These are phyloP conservation scores for Pistacia vera DNA, from an alignment of 345 rosid genomes.

Conservation along the genomic window DNA sequence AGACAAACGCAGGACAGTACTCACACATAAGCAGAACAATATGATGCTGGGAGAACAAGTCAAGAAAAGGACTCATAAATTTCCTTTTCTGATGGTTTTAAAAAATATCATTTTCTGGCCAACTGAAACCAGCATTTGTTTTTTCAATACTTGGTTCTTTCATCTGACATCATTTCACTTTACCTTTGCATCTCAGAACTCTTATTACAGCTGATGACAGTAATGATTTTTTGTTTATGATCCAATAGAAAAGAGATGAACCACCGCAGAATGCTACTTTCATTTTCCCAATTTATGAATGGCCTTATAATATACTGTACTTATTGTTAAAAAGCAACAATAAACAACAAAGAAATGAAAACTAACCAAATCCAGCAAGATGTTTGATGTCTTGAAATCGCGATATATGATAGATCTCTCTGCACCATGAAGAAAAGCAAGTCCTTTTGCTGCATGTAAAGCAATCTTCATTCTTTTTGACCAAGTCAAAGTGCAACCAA, in stretches of 20 bases:
- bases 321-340: not conserved
- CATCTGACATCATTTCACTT: not conserved
- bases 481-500: conserved; percentile 91
- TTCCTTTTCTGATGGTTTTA: not conserved
- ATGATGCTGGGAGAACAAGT: not conserved
- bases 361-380: conserved; percentile 84
- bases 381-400: conserved; percentile 95
- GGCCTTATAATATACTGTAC: not conserved
- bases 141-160: not conserved
- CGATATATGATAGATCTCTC: conserved; percentile 92
- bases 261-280: not conserved
- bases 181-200: not conserved
- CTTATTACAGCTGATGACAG: not conserved
- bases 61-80: not conserved
- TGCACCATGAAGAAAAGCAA: conserved; percentile 93
- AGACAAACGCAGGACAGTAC: not conserved
- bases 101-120: not conserved
- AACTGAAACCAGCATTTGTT: not conserved
- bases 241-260: not conserved
- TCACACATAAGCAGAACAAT: not conserved
- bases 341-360: conserved; percentile 8
- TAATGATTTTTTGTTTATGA: not conserved
- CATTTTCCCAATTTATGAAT: conserved; percentile 6
- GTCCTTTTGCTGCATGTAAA: conserved; percentile 88
- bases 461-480: conserved; percentile 94